These are phyloP conservation scores for Paramecium sexaurelia DNA, from an alignment of 73 alveolate species.

Conservation along the genomic window DNA sequence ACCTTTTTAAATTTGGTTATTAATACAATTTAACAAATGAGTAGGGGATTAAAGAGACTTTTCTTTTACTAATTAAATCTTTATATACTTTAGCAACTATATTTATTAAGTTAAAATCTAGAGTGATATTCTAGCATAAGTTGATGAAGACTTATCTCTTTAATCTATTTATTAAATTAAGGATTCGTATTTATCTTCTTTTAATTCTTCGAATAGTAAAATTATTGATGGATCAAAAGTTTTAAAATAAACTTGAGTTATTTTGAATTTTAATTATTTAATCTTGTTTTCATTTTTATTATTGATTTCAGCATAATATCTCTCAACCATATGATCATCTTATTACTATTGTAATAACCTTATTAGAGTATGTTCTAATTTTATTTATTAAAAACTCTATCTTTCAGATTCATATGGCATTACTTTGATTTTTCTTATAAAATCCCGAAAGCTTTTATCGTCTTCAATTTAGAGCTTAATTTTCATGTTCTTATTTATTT, in stretches of 20 bases:
- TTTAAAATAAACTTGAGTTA: constrained; percentile 25
- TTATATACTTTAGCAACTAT: background rate
- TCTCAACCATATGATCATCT: background rate
- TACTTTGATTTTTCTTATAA: background rate
- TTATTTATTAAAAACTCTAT: background rate
- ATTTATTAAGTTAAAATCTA: background rate
- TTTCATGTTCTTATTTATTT: background rate
- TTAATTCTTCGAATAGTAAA: constrained; percentile 17
- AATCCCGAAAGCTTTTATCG: background rate
- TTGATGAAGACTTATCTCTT: background rate
- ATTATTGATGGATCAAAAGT: background rate
- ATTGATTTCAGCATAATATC: background rate
- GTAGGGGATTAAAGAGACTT: background rate
- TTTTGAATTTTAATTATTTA: background rate
- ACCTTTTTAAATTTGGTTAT: background rate
- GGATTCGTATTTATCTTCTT: constrained; percentile 19
- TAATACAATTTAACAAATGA: background rate
- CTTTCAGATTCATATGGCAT: background rate
- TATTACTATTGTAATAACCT: background rate
- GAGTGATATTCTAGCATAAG: background rate
- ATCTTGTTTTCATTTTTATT: background rate
- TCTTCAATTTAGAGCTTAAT: background rate
- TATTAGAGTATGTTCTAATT: background rate
- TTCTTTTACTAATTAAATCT: background rate
- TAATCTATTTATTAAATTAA: background rate